Conservation (phyloP, 1,139 yeast genomes). For the Candida sojae region DNA sequence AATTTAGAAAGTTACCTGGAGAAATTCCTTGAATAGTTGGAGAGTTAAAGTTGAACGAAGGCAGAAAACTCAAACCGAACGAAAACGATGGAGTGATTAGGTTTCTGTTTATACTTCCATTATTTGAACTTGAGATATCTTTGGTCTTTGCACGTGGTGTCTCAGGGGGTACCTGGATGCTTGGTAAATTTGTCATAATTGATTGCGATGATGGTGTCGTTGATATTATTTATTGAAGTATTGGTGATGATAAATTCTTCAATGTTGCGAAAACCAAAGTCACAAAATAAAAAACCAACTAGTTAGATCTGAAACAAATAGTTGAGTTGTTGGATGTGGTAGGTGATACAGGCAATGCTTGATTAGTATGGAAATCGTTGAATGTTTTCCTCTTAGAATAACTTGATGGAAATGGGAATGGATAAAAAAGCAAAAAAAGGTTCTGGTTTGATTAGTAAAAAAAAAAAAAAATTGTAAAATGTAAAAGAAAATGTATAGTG, state of each 20-base stretch:
- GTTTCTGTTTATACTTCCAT: conserved; percentile 10
- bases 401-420: background rate
- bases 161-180: conserved; percentile 23
- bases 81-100: conserved; percentile 37
- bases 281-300: background rate
- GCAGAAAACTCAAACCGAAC: conserved; percentile 47
- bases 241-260: background rate
- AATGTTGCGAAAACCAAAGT: background rate
- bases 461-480: too few relatives aligned
- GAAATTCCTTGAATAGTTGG: conserved; percentile 33
- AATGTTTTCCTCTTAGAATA: too few relatives aligned
- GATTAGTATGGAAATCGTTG: too few relatives aligned
- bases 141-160: conserved; percentile 26
- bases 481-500: too few relatives aligned
- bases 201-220: background rate
- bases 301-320: background rate
- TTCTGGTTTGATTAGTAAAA: too few relatives aligned
- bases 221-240: background rate
- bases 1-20: conserved; percentile 39
- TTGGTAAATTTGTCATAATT: conserved; percentile 14
- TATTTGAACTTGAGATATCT: conserved; percentile 7
- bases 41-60: conserved; percentile 43
- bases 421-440: background rate
- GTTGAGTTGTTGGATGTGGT: background rate
- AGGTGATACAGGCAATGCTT: background rate